A percentile compares a stretch with the other conserved stretches of the same genome.
phyloP scores from a whole-genome alignment of 176 grass and related monocot species.

The Echinochloa phyllopogon region DNA sequence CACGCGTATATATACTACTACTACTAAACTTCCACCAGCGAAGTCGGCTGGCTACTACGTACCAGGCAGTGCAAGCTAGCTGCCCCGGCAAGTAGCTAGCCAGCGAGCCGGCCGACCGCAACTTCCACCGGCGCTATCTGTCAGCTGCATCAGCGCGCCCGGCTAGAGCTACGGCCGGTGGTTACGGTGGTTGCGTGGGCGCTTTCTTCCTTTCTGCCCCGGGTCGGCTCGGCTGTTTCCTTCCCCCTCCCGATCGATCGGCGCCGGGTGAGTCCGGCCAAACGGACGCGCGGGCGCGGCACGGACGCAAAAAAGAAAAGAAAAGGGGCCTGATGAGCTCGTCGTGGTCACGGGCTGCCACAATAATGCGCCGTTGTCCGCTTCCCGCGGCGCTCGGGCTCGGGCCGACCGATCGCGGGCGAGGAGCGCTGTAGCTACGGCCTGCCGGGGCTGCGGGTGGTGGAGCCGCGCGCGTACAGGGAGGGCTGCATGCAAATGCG shows the following conservation, averaged over 20 bases:
- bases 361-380: conserved; percentile 31
- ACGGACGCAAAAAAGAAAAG: background rate
- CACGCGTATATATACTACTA: background rate
- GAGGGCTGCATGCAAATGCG: background rate
- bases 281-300: background rate
- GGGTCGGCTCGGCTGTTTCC: background rate
- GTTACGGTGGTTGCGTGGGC: conserved; percentile 49
- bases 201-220: conserved; percentile 22
- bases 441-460: background rate
- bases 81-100: background rate
- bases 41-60: conserved; percentile 19
- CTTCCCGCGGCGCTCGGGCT: background rate
- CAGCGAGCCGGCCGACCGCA: background rate
- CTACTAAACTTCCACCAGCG: conserved; percentile 21
- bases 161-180: background rate
- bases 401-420: background rate
- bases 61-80: background rate
- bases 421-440: background rate
- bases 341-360: conserved; percentile 10
- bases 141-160: background rate
- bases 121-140: background rate
- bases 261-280: conserved; percentile 29
- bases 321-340: too few species aligned
- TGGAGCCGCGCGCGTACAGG: background rate
- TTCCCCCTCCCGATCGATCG: background rate